These are phyloP conservation scores for Hygrophila difformis DNA, from an alignment of 257 asterid genomes.

Conservation along the genomic window DNA sequence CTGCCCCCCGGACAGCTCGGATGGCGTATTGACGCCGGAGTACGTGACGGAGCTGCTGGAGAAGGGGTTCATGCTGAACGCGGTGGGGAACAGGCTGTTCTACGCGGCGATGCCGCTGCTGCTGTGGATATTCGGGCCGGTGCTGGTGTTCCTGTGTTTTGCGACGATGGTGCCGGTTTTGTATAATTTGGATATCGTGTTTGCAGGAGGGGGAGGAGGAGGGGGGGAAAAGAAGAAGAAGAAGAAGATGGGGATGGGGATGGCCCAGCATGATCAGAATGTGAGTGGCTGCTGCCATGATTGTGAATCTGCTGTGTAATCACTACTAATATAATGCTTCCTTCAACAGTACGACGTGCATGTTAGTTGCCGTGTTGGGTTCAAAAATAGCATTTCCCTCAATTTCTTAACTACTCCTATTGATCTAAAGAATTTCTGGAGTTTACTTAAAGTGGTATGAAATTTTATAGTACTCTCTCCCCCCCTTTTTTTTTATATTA, in stretches of 20 bases:
- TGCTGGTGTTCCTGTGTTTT: slow-evolving; percentile 56
- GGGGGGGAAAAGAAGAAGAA: too few relatives aligned
- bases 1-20: slow-evolving; percentile 40
- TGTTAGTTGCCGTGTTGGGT: too few relatives aligned
- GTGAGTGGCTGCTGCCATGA: not conserved
- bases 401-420: too few relatives aligned
- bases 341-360: too few relatives aligned
- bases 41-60: slow-evolving; percentile 71
- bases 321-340: too few relatives aligned
- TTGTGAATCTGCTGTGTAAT: too few relatives aligned
- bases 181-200: slow-evolving; percentile 62
- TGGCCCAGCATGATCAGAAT: too few relatives aligned
- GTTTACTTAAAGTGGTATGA: too few relatives aligned
- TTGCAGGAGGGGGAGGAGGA: slow-evolving; percentile 23
- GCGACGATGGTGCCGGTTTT: slow-evolving; percentile 67
- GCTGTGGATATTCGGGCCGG: slow-evolving; percentile 92
- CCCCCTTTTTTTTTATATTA: too few relatives aligned
- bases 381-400: too few relatives aligned
- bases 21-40: slow-evolving; percentile 38
- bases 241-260: slow-evolving; percentile 5
- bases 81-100: slow-evolving; percentile 72
- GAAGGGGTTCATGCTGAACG: slow-evolving; percentile 49
- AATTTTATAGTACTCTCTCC: too few relatives aligned
- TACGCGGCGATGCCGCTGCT: slow-evolving; percentile 70
- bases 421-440: too few relatives aligned